phyloP scores from a whole-genome alignment of 164 flowering plant species.

The Cinnamomum micranthum region DNA sequence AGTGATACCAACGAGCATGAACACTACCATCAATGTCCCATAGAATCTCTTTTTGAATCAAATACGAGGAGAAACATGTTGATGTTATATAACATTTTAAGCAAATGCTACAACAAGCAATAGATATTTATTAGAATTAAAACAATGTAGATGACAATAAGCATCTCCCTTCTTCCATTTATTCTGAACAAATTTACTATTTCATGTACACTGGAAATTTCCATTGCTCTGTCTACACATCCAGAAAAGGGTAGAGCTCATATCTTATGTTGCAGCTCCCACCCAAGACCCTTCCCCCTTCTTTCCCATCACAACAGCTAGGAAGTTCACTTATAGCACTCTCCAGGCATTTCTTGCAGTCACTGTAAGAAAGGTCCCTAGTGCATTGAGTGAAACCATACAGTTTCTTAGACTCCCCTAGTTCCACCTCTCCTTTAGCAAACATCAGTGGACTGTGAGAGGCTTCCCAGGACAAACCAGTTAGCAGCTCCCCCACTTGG shows the following conservation, averaged over 20 bases:
- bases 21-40: too few species aligned
- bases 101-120: not conserved
- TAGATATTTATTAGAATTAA: not conserved
- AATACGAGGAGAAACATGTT: too few species aligned
- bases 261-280: conserved; percentile 53
- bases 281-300: conserved; percentile 50
- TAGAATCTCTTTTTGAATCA: too few species aligned
- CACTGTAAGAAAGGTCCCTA: conserved; percentile 27
- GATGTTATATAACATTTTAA: too few species aligned
- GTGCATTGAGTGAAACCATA: conserved; percentile 51
- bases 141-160: not conserved
- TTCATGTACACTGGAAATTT: not conserved
- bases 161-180: not conserved
- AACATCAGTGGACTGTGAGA: conserved; percentile 8
- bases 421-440: conserved; percentile 28
- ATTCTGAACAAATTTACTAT: too few species aligned
- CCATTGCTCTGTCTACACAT: not conserved
- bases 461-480: conserved; percentile 21
- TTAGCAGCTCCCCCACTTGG: conserved; percentile 19
- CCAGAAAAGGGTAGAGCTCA: conserved; percentile 41
- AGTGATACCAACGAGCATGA: too few species aligned
- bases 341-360: conserved; percentile 45
- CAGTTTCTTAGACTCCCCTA: conserved; percentile 18
- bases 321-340: conserved; percentile 31
- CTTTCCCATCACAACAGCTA: conserved; percentile 42